phyloP scores from a whole-genome alignment of 2,329 filamentous ascomycete species.

The Paecilomyces dactylethromorphus region DNA sequence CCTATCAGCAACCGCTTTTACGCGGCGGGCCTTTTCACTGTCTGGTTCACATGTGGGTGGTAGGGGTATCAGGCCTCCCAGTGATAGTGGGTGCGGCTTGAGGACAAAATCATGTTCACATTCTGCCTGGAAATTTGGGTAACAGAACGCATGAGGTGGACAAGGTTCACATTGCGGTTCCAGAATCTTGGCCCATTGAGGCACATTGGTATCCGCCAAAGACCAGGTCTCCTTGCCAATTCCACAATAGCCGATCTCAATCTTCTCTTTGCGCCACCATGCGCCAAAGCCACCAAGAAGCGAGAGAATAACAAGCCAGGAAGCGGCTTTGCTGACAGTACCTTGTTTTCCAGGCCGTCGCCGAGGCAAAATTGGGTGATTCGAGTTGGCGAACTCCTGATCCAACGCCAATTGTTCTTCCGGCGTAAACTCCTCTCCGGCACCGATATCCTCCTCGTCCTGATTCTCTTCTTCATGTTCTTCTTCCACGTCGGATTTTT shows the following conservation, averaged over 20 bases:
- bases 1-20: conserved; percentile 81
- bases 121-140: conserved; percentile 64
- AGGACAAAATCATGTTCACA: conserved; percentile 87
- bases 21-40: conserved; percentile 79
- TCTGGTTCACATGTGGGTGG: conserved; percentile 92
- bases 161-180: conserved; percentile 84
- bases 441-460: conserved; percentile 37
- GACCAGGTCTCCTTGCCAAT: conserved; percentile 61
- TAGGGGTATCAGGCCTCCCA: conserved; percentile 74
- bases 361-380: conserved; percentile 16
- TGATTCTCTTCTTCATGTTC: conserved; percentile 19
- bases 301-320: conserved; percentile 65
- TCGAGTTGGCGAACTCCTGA: conserved; percentile 55
- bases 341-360: conserved; percentile 30
- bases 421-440: conserved; percentile 88
- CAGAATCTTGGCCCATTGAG: conserved; percentile 63
- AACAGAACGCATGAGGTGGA: conserved; percentile 85
- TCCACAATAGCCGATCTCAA: conserved; percentile 93
- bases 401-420: conserved; percentile 78
- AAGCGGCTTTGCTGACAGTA: conserved; percentile 52
- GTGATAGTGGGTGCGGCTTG: conserved; percentile 72
- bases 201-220: conserved; percentile 58
- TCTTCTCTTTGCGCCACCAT: conserved; percentile 91
- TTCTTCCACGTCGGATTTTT: conserved; percentile 25
- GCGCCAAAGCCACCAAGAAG: conserved; percentile 65